Conservation (phyloP, 2,329 filamentous ascomycete species). For the Knufia petricola region DNA sequence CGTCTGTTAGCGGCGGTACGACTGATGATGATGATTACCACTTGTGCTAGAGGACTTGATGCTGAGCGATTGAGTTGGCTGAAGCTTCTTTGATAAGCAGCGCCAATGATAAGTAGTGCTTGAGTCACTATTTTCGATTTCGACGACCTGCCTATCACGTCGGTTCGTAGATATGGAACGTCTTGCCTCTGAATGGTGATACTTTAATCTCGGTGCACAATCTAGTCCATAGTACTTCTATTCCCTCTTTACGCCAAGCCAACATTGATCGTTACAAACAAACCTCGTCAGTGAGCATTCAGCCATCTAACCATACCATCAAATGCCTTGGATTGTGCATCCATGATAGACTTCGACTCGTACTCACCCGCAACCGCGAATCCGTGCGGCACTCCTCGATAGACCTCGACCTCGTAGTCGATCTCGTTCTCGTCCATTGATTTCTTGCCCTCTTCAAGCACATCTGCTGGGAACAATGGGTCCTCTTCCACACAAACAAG, state of each 20-base stretch:
- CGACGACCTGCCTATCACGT: too few species aligned
- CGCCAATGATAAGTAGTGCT: too few species aligned
- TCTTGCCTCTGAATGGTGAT: too few species aligned
- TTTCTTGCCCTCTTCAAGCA: slow-evolving; percentile 23
- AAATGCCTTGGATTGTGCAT: slow-evolving; percentile 20
- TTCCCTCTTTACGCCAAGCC: too few species aligned
- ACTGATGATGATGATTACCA: slow-evolving; percentile 3
- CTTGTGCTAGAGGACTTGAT: neutral
- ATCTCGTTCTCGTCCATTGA: slow-evolving; percentile 17
- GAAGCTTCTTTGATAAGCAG: neutral
- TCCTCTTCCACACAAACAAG: slow-evolving; percentile 23
- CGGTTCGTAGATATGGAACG: too few species aligned
- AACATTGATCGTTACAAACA: too few species aligned
- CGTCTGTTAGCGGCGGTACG: neutral
- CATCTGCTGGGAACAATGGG: slow-evolving; percentile 22
- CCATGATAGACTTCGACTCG: slow-evolving; percentile 18
- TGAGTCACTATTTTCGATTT: too few species aligned
- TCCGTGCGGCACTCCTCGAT: slow-evolving; percentile 23
- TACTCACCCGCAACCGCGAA: slow-evolving; percentile 24
- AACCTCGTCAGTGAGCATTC: slow-evolving; percentile 13
- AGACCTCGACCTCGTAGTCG: slow-evolving; percentile 22
- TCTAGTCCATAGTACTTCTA: too few species aligned
- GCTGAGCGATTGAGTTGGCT: neutral
- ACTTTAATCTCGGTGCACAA: too few species aligned
- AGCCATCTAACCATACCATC: slow-evolving; percentile 22